These are phyloP conservation scores for Gyromitra esculenta DNA, from an alignment of 2,329 filamentous ascomycete genomes.

Conservation along the genomic window DNA sequence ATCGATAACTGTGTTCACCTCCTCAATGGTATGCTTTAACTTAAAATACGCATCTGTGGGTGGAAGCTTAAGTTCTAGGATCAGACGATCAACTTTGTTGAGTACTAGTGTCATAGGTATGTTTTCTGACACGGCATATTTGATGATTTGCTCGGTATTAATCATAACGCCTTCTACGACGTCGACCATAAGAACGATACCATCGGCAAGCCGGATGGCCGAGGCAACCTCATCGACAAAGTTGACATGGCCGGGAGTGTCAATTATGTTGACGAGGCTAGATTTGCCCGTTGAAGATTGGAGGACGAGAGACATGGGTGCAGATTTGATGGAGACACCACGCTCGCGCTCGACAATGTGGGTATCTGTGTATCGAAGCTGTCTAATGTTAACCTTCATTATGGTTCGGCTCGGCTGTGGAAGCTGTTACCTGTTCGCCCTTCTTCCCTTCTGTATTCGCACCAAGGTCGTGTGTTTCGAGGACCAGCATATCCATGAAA, in stretches of 20 bases:
- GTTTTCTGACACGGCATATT: constrained; percentile 89
- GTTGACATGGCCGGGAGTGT: constrained; percentile 97
- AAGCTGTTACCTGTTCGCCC: constrained; percentile 77
- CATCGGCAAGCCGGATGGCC: constrained; percentile 85
- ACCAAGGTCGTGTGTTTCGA: constrained; percentile 90
- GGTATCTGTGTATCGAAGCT: constrained; percentile 92
- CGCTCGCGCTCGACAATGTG: constrained; percentile 88
- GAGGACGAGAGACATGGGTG: constrained; percentile 92
- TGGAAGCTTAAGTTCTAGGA: constrained; percentile 91
- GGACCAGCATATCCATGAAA: constrained; percentile 96
- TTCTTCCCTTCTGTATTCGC: constrained; percentile 69
- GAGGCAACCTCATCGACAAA: constrained; percentile 97
- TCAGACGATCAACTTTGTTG: constrained; percentile 97
- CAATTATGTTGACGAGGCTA: constrained; percentile 91
- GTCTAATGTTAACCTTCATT: constrained; percentile 59
- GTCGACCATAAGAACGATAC: constrained; percentile 91
- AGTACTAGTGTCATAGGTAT: constrained; percentile 88
- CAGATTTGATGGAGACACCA: constrained; percentile 88
- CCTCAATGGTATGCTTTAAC: constrained; percentile 96
- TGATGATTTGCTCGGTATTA: constrained; percentile 97
- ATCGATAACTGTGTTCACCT: constrained; percentile 96
- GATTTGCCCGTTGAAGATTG: constrained; percentile 92
- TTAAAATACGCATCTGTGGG: constrained; percentile 98
- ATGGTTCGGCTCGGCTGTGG: constrained; percentile 68
- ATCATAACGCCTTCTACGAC: constrained; percentile 99